Evolutionary conservation across 1,139 yeast genomes (phyloP).

Genomic region (Kluyveromyces sp.): DNA sequence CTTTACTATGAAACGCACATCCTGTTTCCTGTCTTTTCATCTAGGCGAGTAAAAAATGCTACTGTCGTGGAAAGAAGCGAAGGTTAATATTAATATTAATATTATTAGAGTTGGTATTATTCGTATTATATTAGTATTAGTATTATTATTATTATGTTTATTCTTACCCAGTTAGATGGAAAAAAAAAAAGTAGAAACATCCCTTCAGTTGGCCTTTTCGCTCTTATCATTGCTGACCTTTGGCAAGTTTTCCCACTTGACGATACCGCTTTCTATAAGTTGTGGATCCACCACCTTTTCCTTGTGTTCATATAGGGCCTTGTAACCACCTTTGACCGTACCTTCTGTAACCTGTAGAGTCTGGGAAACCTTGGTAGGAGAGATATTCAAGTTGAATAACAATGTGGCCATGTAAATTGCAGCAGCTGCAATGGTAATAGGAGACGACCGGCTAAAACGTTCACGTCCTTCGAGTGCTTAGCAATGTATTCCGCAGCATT

Average conservation of each 20-base stretch:
- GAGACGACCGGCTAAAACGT: conserved; percentile 96
- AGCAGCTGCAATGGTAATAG: conserved; percentile 96
- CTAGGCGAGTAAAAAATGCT: no score
- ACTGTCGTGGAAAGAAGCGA: no score
- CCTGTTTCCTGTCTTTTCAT: no score
- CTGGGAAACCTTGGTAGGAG: conserved; percentile 80
- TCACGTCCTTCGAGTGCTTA: conserved; percentile 78
- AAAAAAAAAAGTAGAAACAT: neutral
- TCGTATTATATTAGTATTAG: neutral
- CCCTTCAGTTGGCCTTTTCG: conserved; percentile 5
- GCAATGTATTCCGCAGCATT: conserved; percentile 94
- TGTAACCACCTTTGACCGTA: conserved; percentile 88
- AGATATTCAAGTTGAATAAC: conserved; percentile 58
- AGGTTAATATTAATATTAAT: no score
- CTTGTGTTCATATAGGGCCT: conserved; percentile 65
- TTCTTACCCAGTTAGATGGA: neutral
- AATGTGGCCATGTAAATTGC: conserved; percentile 91
- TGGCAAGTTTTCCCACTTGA: conserved; percentile 55
- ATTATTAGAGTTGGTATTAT: neutral
- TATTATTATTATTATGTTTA: neutral
- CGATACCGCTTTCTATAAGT: conserved; percentile 69
- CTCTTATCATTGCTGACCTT: conserved; percentile 25
- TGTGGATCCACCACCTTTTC: conserved; percentile 71
- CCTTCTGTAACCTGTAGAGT: conserved; percentile 98
- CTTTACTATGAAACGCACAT: no score